phyloP scores from a whole-genome alignment of 2,329 filamentous ascomycete species.

The Talaromyces sp. region DNA sequence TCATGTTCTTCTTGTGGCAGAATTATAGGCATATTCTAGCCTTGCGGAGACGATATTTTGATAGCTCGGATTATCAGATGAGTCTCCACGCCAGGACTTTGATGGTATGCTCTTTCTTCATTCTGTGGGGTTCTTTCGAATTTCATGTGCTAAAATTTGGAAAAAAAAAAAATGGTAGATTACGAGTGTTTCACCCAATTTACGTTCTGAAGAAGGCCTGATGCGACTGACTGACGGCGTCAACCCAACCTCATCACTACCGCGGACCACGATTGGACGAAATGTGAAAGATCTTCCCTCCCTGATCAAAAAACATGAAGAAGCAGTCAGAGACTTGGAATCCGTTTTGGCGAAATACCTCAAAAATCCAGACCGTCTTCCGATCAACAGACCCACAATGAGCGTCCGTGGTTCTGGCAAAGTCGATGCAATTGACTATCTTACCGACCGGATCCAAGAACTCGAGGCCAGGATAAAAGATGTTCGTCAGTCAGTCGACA shows the following conservation, averaged over 20 bases:
- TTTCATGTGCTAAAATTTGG: not conserved
- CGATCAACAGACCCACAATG: conserved; percentile 71
- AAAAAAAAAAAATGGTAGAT: conserved; percentile 58
- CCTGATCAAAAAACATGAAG: conserved; percentile 78
- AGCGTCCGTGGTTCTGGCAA: conserved; percentile 68
- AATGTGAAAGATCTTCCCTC: conserved; percentile 88
- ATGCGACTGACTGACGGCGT: conserved; percentile 76
- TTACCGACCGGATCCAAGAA: conserved; percentile 76
- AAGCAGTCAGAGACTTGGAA: conserved; percentile 77
- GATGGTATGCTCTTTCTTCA: conserved; percentile 43
- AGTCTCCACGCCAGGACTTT: conserved; percentile 72
- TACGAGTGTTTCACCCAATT: conserved; percentile 75
- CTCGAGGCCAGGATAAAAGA: conserved; percentile 82
- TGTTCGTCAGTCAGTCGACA: conserved; percentile 76
- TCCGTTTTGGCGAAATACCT: conserved; percentile 82
- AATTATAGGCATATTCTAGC: conserved; percentile 74
- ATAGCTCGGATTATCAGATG: conserved; percentile 80
- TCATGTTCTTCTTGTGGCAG: conserved; percentile 80
- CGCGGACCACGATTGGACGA: conserved; percentile 76
- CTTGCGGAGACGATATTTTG: conserved; percentile 74
- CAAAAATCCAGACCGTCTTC: conserved; percentile 77
- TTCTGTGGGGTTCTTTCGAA: not conserved
- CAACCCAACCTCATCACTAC: conserved; percentile 72
- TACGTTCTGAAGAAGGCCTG: conserved; percentile 80
- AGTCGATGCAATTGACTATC: conserved; percentile 90